phyloP scores from a whole-genome alignment of 257 asterid species.

The Marsdenia floribunda region DNA sequence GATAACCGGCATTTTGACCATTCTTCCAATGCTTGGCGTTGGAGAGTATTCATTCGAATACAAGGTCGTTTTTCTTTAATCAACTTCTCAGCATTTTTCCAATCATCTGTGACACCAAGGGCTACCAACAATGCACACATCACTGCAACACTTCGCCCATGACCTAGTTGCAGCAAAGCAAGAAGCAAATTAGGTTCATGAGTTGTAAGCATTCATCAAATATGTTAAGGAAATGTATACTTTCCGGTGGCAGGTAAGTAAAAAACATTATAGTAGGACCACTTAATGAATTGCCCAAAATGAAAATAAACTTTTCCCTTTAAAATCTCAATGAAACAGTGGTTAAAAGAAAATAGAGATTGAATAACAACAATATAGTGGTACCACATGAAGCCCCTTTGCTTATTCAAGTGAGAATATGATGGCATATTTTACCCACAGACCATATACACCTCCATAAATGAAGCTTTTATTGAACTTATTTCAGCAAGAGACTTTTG shows the following conservation, averaged over 20 bases:
- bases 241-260: not conserved
- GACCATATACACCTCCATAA: not conserved
- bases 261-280: not conserved
- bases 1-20: slow-evolving; percentile 79
- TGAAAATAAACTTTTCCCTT: not conserved
- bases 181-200: not conserved
- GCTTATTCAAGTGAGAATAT: not conserved
- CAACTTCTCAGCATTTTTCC: slow-evolving; percentile 82
- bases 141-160: slow-evolving; percentile 94
- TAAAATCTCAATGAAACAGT: not conserved
- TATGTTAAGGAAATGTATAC: not conserved
- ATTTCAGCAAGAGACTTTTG: not conserved
- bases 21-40: slow-evolving; percentile 75
- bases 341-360: not conserved
- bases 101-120: slow-evolving; percentile 86
- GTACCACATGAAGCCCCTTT: not conserved
- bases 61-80: slow-evolving; percentile 62
- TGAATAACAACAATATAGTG: not conserved
- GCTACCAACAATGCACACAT: slow-evolving; percentile 87
- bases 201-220: not conserved
- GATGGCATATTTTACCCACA: not conserved
- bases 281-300: not conserved
- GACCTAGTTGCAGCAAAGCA: slow-evolving; percentile 40
- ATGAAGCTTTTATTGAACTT: not conserved
- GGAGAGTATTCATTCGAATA: slow-evolving; percentile 71